phyloP scores from a whole-genome alignment of 768 basidiomycete genomes.

The Lentinula edodes region DNA sequence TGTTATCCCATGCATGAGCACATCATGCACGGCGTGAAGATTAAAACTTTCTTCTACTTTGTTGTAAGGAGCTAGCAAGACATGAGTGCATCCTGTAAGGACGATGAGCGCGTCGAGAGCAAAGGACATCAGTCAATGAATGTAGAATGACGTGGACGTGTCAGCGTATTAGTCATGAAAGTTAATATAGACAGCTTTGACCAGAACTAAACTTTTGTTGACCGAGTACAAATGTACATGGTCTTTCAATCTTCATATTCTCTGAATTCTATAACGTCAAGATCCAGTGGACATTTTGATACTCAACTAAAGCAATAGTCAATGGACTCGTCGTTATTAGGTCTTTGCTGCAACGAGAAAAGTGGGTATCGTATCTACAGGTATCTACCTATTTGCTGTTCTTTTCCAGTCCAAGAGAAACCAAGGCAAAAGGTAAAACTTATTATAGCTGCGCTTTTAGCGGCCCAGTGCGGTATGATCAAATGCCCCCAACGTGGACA shows the following conservation, averaged over 20 bases:
- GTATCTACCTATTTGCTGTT: too few species aligned
- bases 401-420: too few species aligned
- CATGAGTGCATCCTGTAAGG: constrained; percentile 53
- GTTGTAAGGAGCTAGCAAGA: constrained; percentile 78
- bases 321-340: too few species aligned
- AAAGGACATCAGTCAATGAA: constrained; percentile 22
- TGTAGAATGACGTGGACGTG: background rate
- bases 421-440: too few species aligned
- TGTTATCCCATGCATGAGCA: constrained; percentile 67
- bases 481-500: too few species aligned
- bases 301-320: too few species aligned
- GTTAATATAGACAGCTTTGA: background rate
- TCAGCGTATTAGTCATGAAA: background rate
- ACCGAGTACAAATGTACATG: background rate
- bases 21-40: constrained; percentile 86
- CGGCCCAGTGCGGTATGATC: too few species aligned
- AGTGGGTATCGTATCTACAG: too few species aligned
- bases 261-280: background rate
- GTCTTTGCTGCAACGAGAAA: too few species aligned
- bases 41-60: constrained; percentile 99
- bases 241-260: background rate
- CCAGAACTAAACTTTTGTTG: background rate
- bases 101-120: constrained; percentile 48
- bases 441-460: too few species aligned
- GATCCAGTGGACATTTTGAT: too few species aligned